phyloP scores from a whole-genome alignment of 2,329 filamentous ascomycete species.

The Xylariales sp. region DNA sequence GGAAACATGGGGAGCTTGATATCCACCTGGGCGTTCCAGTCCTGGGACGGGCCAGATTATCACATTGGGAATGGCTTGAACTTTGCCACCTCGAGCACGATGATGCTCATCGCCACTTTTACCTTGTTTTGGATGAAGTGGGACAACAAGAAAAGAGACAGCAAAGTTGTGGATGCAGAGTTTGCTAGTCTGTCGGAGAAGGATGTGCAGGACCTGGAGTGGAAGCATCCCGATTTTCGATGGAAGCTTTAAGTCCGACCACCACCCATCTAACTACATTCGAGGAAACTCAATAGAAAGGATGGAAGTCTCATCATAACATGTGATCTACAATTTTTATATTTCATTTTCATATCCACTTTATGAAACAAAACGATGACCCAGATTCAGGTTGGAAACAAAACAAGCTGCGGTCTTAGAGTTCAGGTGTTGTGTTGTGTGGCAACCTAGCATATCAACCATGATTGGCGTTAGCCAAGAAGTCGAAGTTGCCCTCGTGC shows the following conservation, averaged over 20 bases:
- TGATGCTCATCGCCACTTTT: not conserved
- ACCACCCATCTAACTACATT: too few species aligned
- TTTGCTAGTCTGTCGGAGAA: not conserved
- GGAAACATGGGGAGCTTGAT: slow-evolving; percentile 3
- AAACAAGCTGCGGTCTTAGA: too few species aligned
- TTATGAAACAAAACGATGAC: too few species aligned
- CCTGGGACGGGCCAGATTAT: slow-evolving; percentile 1
- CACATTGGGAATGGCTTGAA: slow-evolving; percentile 1
- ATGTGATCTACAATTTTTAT: too few species aligned
- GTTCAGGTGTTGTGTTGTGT: too few species aligned
- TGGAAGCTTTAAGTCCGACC: slow-evolving; percentile 14
- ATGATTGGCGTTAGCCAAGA: too few species aligned
- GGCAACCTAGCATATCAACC: too few species aligned
- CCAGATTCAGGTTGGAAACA: too few species aligned
- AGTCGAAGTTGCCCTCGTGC: too few species aligned
- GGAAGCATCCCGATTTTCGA: slow-evolving; percentile 1
- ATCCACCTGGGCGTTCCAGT: slow-evolving; percentile 1
- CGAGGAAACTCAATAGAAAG: too few species aligned
- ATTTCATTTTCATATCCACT: too few species aligned
- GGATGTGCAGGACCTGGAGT: slow-evolving; percentile 1
- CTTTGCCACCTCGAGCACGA: not conserved
- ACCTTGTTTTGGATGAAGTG: slow-evolving; percentile 5
- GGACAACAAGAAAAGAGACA: slow-evolving; percentile 4
- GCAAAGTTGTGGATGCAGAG: not conserved
- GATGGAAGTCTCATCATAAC: too few species aligned